Evolutionary conservation across 192 early-diverging fungal species (phyloP).

Genomic region (Rhizophlyctis rosea): DNA sequence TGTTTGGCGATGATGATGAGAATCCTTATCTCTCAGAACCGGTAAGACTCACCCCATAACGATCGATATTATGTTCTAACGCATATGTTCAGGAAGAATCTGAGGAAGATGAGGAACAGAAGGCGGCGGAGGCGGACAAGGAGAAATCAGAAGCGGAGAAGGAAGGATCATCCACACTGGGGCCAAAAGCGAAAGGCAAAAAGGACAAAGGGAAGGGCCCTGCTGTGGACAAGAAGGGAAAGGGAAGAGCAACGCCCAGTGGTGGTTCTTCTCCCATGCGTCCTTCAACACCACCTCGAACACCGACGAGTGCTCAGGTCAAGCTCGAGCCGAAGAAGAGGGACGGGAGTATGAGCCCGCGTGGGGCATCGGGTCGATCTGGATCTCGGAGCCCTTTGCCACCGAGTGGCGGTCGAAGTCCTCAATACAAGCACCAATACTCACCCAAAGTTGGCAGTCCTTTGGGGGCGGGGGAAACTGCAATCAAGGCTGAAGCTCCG

Average conservation of each 20-base stretch:
- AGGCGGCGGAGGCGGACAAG: conserved; percentile 8
- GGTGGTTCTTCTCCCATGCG: not conserved
- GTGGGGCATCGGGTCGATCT: no score
- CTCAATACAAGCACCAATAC: not conserved
- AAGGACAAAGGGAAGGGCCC: conserved; percentile 6
- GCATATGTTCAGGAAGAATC: not conserved
- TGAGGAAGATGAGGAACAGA: conserved; percentile 26
- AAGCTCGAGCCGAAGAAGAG: no score
- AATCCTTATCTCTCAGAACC: conserved; percentile 37
- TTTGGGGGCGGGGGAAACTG: not conserved
- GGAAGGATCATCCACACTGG: conserved; percentile 6
- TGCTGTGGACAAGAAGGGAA: not conserved
- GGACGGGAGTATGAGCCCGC: not conserved
- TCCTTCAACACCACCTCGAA: not conserved
- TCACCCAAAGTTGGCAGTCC: not conserved
- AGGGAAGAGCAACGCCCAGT: not conserved
- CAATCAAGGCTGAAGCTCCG: not conserved
- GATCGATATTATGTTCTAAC: not conserved
- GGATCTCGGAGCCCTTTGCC: no score
- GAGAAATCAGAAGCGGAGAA: not conserved
- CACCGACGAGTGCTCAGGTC: not conserved
- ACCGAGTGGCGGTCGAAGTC: no score
- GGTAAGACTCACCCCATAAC: conserved; percentile 1
- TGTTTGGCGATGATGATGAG: conserved; percentile 35
- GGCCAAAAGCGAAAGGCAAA: conserved; percentile 4